Percentiles rank a stretch among this genome's conserved stretches.
These are phyloP conservation scores for Yamadazyma dendronema DNA, from an alignment of 1,139 yeast genomes.

Conservation along the genomic window DNA sequence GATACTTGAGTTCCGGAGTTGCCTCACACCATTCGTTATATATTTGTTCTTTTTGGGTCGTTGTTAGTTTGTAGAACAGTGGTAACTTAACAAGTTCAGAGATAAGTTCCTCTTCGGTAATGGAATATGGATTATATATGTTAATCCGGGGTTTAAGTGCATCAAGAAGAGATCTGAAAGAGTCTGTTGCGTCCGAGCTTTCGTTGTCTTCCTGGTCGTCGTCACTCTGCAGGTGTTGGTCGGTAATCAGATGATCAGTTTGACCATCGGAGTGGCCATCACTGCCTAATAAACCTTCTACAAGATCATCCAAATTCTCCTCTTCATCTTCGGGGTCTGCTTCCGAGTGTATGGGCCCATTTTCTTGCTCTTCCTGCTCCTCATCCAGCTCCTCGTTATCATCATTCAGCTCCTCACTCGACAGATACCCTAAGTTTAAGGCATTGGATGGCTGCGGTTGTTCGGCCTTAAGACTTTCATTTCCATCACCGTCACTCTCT, in stretches of 20 bases:
- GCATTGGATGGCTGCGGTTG: neutral
- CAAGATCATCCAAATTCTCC: constrained; percentile 10
- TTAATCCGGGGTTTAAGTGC: constrained; percentile 24
- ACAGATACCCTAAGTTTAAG: constrained; percentile 8
- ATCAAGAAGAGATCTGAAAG: constrained; percentile 21
- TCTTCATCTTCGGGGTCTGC: constrained; percentile 3
- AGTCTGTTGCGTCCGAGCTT: constrained; percentile 3
- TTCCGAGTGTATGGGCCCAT: neutral
- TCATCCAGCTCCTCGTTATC: constrained; percentile 1
- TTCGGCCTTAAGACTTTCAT: neutral
- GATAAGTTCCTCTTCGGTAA: constrained; percentile 39
- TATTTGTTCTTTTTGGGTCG: constrained; percentile 22
- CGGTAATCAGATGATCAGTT: too few relatives aligned
- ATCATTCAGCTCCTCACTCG: constrained; percentile 6
- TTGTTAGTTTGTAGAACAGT: constrained; percentile 27
- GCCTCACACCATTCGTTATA: constrained; percentile 33
- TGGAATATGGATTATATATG: constrained; percentile 37
- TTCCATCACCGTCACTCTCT: neutral
- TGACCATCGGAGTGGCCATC: too few relatives aligned
- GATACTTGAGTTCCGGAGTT: constrained; percentile 15
- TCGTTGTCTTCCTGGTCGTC: too few relatives aligned
- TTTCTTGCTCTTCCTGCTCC: constrained; percentile 1
- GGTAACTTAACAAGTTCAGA: constrained; percentile 28
- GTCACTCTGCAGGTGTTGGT: too few relatives aligned
- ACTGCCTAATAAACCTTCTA: constrained; percentile 9